Base-by-base conservation (phyloP, 768 basidiomycete genomes). In the Collybia nuda region DNA sequence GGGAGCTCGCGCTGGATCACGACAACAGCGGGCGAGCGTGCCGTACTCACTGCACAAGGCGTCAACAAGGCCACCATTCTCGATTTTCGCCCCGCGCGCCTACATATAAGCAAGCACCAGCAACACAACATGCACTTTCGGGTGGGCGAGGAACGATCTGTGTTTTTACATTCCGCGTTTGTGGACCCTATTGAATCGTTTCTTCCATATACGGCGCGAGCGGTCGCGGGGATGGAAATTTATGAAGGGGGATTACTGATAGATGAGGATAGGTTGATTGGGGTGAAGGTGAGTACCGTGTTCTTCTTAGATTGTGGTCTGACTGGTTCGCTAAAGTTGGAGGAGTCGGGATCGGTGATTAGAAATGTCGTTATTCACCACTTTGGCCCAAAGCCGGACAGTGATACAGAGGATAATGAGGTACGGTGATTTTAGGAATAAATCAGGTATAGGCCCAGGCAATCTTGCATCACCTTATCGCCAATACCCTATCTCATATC, bases 1-100 rank as follows among this genome's bases (percentile, higher is more conserved):
- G 61, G 66, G 6, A 58, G 67, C 1, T 71, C 68, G 2, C 58
- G 68, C 2, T 75, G 73, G 75, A 72, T 74, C 22, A 74, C 72
- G 18, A 73, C 70, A 0, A 66, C 66, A 17, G 58, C 61, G 22
- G 70, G 69, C 0, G 66, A 72, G 53, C 56, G 72, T 7, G 67
- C 62, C 26, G 67, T 18, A 19, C 2, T 47, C 46, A 47, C 23
- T 11, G 23, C 37, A 2, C 32, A 32, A 32, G 32, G 32, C 32
- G 32, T 11, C 7, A 11, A 11, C 14, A 18, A n/a, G 19, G 22
- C 32, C 15, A 15, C 39, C 22, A 9, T 47, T 21, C 17, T 47
- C 7, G 46, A 47, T 14, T 47, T 47, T 7, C 24, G 39, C 35
- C 46, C 36, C 4, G 8, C n/a, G 14, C 37, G 46, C 7, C 17